Conservation (phyloP, 2,329 filamentous ascomycete species). For the Trichoderma sp. region DNA sequence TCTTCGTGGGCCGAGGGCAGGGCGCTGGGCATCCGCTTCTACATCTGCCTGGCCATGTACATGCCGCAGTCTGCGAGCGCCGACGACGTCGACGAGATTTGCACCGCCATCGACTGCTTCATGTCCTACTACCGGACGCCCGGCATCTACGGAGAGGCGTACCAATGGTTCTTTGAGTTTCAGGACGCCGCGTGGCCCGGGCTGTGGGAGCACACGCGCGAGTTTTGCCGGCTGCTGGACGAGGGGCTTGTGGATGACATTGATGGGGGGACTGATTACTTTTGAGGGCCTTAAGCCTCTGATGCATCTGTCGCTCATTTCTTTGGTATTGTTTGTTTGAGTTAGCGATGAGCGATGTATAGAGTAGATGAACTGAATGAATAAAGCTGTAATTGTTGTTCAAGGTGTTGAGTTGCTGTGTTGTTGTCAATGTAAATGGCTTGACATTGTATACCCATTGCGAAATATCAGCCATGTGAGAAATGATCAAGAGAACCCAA, state of each 20-base stretch:
- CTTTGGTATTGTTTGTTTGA: not conserved
- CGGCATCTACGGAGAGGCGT: not conserved
- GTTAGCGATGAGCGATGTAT: conserved; percentile 22
- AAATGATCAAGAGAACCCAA: not conserved
- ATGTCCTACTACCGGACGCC: not conserved
- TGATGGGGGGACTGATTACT: conserved; percentile 12
- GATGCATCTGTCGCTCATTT: not conserved
- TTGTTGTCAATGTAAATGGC: too few species aligned
- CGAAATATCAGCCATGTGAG: too few species aligned
- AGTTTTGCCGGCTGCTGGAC: conserved; percentile 4
- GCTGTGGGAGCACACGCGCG: conserved; percentile 3
- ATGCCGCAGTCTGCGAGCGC: not conserved
- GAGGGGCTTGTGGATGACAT: conserved; percentile 10
- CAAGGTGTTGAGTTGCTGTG: too few species aligned
- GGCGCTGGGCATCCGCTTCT: conserved; percentile 19
- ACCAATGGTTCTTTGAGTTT: conserved; percentile 23
- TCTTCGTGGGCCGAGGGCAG: conserved; percentile 10
- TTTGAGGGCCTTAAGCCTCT: not conserved
- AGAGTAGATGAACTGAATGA: not conserved
- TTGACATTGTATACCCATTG: too few species aligned
- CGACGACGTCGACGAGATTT: not conserved
- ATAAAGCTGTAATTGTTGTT: not conserved
- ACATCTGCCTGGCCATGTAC: conserved; percentile 3
- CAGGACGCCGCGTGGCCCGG: conserved; percentile 15
- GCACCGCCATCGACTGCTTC: not conserved